Conservation (phyloP, 208 protist genomes). For the Polymyxa betae region DNA sequence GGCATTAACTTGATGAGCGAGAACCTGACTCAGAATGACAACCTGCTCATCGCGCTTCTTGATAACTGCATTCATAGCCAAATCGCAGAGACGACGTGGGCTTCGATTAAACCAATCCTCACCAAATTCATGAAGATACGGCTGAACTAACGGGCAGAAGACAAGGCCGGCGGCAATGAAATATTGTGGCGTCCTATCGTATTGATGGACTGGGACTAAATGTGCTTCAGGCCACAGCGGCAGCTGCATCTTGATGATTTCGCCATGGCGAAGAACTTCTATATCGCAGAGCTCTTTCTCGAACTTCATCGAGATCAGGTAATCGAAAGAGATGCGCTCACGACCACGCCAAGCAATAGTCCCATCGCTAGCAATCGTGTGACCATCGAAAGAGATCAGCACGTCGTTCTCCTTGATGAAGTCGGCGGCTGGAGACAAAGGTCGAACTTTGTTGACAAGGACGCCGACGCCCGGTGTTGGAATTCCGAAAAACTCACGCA, state of each 20-base stretch:
- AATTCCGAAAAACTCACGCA: background rate
- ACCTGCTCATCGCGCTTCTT: slow-evolving; percentile 56
- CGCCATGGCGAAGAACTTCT: slow-evolving; percentile 48
- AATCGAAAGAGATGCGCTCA: slow-evolving; percentile 58
- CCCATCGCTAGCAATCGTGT: slow-evolving; percentile 63
- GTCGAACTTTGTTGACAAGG: background rate
- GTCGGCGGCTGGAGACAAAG: slow-evolving; percentile 58
- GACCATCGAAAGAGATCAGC: slow-evolving; percentile 61
- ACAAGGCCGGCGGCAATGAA: slow-evolving; percentile 13
- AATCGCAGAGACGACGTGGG: slow-evolving; percentile 20
- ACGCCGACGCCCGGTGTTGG: background rate
- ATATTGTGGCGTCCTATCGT: slow-evolving; percentile 37
- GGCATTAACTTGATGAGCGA: slow-evolving; percentile 56
- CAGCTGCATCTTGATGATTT: slow-evolving; percentile 46
- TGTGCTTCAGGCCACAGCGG: slow-evolving; percentile 44
- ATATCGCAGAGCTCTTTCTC: slow-evolving; percentile 53
- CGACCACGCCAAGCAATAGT: slow-evolving; percentile 61
- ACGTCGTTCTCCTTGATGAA: slow-evolving; percentile 60
- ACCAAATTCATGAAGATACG: slow-evolving; percentile 51
- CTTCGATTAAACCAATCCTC: slow-evolving; percentile 45
- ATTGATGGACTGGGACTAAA: slow-evolving; percentile 54
- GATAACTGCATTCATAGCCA: slow-evolving; percentile 23
- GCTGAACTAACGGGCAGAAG: slow-evolving; percentile 20
- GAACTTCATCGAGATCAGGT: slow-evolving; percentile 62
- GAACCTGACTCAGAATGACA: slow-evolving; percentile 59